phyloP scores from a whole-genome alignment of 495 filamentous ascomycete species.

The Cercophora newfieldiana region DNA sequence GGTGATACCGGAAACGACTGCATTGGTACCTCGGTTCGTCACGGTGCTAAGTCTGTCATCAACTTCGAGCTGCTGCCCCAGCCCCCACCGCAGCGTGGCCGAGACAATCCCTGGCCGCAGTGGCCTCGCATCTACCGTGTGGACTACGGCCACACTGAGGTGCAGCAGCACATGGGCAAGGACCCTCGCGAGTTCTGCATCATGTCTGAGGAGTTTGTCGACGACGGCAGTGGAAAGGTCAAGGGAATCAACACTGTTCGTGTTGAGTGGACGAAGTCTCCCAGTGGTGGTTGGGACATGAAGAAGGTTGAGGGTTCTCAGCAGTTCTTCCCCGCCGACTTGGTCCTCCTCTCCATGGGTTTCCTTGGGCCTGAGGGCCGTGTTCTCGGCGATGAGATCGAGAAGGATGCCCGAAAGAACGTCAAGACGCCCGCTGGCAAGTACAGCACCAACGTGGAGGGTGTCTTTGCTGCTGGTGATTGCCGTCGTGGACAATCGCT shows the following conservation, averaged over 20 bases:
- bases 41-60: conserved; percentile 92
- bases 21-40: conserved; percentile 96
- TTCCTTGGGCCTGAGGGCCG: conserved; percentile 96
- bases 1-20: conserved; percentile 99
- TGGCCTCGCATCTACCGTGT: conserved; percentile 99
- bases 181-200: conserved; percentile 98
- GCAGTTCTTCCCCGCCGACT: conserved; percentile 96
- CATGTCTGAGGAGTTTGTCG: conserved; percentile 97
- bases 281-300: conserved; percentile 97
- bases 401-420: conserved; percentile 93
- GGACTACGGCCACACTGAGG: conserved; percentile 96
- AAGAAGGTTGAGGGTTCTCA: conserved; percentile 93
- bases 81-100: conserved; percentile 88
- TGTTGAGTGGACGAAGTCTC: conserved; percentile 93
- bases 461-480: conserved; percentile 95
- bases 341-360: conserved; percentile 96
- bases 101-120: conserved; percentile 98
- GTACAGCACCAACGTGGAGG: conserved; percentile 84
- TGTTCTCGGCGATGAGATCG: conserved; percentile 80
- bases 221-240: conserved; percentile 84
- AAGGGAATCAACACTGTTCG: conserved; percentile 97
- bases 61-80: conserved; percentile 98
- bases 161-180: conserved; percentile 95
- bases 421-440: conserved; percentile 92
- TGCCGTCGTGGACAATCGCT: conserved; percentile 95